These are phyloP conservation scores for Kokia cookei DNA, from an alignment of 441 rosid genomes.

Conservation along the genomic window DNA sequence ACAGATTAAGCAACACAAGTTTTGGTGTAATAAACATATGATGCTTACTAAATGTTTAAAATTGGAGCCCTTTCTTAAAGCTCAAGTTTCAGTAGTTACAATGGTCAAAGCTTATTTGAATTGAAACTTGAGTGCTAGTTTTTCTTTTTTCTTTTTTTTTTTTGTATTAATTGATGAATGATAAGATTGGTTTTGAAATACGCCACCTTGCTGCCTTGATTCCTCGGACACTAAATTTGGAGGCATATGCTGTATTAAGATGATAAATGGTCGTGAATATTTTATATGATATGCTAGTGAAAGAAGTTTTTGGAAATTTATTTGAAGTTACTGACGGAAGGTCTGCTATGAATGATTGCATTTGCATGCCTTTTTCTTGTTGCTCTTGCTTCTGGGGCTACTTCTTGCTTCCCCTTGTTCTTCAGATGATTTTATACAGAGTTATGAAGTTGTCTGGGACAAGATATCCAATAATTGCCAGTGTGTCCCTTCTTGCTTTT, in stretches of 20 bases:
- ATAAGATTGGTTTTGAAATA: not conserved
- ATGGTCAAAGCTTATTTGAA: not conserved
- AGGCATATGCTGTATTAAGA: not conserved
- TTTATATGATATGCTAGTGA: not conserved
- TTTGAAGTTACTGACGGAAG: not conserved
- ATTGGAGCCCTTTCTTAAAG: not conserved
- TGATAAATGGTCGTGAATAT: not conserved
- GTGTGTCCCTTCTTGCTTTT: not conserved
- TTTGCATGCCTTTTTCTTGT: slow-evolving; percentile 1
- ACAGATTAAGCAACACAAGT: not conserved
- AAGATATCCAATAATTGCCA: not conserved
- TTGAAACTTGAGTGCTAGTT: not conserved
- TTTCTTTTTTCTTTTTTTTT: not conserved
- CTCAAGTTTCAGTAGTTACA: not conserved
- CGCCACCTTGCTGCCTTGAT: not conserved
- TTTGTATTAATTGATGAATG: not conserved
- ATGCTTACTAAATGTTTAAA: not conserved
- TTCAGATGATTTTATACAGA: not conserved
- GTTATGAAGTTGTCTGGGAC: not conserved
- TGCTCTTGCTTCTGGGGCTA: not conserved
- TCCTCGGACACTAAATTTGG: not conserved
- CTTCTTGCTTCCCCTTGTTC: not conserved
- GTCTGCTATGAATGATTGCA: not conserved
- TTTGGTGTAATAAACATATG: not conserved
- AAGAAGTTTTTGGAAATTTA: not conserved